phyloP scores from a whole-genome alignment of 129 eudicot genomes.

The Flaveria bidentis region DNA sequence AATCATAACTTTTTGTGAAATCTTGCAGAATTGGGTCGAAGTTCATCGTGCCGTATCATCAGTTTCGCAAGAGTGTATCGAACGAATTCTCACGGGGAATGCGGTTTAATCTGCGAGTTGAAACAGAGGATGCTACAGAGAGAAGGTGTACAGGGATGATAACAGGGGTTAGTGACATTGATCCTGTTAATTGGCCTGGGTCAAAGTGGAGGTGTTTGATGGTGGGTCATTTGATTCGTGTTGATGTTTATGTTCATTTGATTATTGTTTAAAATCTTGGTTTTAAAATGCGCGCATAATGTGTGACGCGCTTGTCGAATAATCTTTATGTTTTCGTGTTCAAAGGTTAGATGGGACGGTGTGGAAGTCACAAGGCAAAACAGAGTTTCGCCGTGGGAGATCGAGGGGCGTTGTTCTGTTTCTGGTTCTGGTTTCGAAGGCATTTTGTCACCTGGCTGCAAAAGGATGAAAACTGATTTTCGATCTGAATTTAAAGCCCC shows the following conservation, averaged over 20 bases:
- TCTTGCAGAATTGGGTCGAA: conserved; percentile 57
- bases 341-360: conserved; percentile 90
- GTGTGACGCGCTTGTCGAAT: too few species aligned
- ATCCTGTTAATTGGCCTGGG: conserved; percentile 85
- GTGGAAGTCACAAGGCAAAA: conserved; percentile 51
- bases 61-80: conserved; percentile 61
- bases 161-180: conserved; percentile 58
- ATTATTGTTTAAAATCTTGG: too few species aligned
- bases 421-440: conserved; percentile 44
- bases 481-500: conserved; percentile 36
- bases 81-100: conserved; percentile 64
- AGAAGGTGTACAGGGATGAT: conserved; percentile 80
- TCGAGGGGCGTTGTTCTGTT: conserved; percentile 65
- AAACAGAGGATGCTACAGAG: conserved; percentile 84
- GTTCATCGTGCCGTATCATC: conserved; percentile 64
- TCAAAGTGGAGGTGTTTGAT: conserved; percentile 91
- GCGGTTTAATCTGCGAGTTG: conserved; percentile 77
- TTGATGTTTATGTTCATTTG: too few species aligned
- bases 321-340: conserved; percentile 3
- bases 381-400: conserved; percentile 97
- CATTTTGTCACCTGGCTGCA: conserved; percentile 48
- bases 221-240: conserved; percentile 43
- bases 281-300: too few species aligned
- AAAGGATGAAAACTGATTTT: conserved; percentile 60
- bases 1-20: background rate